These are phyloP conservation scores for Chiua virens DNA, from an alignment of 768 basidiomycete species.

Conservation along the genomic window DNA sequence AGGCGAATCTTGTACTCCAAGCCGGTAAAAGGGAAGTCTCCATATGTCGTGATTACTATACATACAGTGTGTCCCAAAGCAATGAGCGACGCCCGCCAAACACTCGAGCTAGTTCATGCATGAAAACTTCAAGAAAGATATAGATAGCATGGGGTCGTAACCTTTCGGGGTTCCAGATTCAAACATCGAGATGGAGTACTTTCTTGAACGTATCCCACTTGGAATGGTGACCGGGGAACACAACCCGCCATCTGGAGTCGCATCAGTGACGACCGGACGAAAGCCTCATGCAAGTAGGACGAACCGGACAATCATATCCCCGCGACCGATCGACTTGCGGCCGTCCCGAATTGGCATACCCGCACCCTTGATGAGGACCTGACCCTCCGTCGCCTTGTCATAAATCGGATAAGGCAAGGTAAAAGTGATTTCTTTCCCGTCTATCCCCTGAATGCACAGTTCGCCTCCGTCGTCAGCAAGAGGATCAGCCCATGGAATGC, in stretches of 20 bases:
- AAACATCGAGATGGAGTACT: conserved; percentile 26
- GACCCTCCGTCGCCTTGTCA: conserved; percentile 49
- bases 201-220: conserved; percentile 34
- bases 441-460: conserved; percentile 54
- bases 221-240: conserved; percentile 30
- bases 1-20: not conserved
- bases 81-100: conserved; percentile 9
- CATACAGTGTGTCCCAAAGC: conserved; percentile 24
- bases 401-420: conserved; percentile 52
- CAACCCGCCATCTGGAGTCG: conserved; percentile 30
- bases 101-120: conserved; percentile 15
- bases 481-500: conserved; percentile 55
- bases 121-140: conserved; percentile 17
- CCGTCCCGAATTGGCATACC: conserved; percentile 70
- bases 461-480: conserved; percentile 47
- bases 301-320: conserved; percentile 64
- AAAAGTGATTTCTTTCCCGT: conserved; percentile 53
- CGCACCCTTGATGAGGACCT: conserved; percentile 51
- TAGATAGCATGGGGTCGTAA: conserved; percentile 21
- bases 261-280: conserved; percentile 1
- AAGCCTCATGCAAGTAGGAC: conserved; percentile 9
- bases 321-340: conserved; percentile 52
- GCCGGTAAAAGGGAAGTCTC: conserved; percentile 1
- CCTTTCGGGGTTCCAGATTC: conserved; percentile 12
- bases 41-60: conserved; percentile 29